Evolutionary conservation across 306 rosid species (phyloP).

Genomic region (Delonix regia): DNA sequence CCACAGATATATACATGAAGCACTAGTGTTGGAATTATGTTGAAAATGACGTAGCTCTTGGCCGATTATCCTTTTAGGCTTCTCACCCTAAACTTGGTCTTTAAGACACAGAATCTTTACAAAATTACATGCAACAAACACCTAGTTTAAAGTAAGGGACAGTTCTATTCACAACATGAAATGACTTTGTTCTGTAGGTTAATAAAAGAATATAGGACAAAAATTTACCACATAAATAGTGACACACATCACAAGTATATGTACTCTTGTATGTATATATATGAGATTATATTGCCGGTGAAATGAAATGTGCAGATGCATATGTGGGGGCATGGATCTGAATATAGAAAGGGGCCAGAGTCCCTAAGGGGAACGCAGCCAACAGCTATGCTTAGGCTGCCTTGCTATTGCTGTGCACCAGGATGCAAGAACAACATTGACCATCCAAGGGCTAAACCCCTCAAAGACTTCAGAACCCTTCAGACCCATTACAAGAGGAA

Average conservation of each 20-base stretch:
- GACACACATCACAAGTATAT: too few species aligned
- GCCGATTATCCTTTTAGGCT: neutral
- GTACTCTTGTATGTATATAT: too few species aligned
- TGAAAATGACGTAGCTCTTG: neutral
- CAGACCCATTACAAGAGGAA: slow-evolving; percentile 75
- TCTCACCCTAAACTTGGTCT: neutral
- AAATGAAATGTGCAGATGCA: slow-evolving; percentile 48
- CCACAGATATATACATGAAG: neutral
- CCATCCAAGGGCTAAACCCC: slow-evolving; percentile 63
- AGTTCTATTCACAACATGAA: too few species aligned
- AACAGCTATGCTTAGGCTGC: slow-evolving; percentile 68
- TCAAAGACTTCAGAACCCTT: slow-evolving; percentile 72
- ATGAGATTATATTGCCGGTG: too few species aligned
- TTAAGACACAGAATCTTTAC: neutral
- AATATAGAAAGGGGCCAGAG: slow-evolving; percentile 70
- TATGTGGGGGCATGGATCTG: slow-evolving; percentile 84
- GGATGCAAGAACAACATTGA: slow-evolving; percentile 77
- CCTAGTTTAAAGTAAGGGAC: neutral
- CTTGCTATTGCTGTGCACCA: slow-evolving; percentile 64
- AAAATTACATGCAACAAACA: neutral
- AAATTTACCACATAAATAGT: too few species aligned
- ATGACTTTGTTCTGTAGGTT: too few species aligned
- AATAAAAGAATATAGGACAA: too few species aligned
- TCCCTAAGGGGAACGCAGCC: slow-evolving; percentile 75
- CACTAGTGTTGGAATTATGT: neutral